Conservation (phyloP, 2,329 filamentous ascomycete genomes). For the Fusarium xyrophilum region DNA sequence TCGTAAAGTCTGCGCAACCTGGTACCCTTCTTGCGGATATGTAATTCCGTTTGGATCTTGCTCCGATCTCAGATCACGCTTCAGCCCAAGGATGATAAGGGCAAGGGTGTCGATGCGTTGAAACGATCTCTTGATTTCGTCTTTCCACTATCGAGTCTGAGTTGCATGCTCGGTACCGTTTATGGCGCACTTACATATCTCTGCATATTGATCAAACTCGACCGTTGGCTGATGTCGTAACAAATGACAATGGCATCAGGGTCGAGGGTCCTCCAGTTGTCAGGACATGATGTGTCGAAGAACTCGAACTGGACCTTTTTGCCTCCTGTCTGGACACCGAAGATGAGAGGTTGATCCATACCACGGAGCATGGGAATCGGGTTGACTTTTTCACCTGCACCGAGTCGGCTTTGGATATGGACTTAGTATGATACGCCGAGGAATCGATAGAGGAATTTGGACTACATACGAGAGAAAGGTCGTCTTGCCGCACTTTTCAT, state of each 20-base stretch:
- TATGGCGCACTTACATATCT: slow-evolving; percentile 54
- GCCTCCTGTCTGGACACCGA: slow-evolving; percentile 56
- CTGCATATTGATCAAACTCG: slow-evolving; percentile 65
- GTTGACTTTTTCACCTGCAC: slow-evolving; percentile 51
- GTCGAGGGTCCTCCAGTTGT: slow-evolving; percentile 64
- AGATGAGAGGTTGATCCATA: slow-evolving; percentile 66
- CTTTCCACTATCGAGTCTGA: slow-evolving; percentile 59
- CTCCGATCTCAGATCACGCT: slow-evolving; percentile 65
- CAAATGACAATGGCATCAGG: slow-evolving; percentile 67
- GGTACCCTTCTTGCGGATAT: slow-evolving; percentile 67
- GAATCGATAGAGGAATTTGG: slow-evolving; percentile 13
- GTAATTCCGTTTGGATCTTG: slow-evolving; percentile 66
- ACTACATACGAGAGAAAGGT: slow-evolving; percentile 65
- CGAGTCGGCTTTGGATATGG: slow-evolving; percentile 56
- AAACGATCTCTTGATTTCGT: slow-evolving; percentile 60
- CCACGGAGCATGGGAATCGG: slow-evolving; percentile 61
- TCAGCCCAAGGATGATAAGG: slow-evolving; percentile 64
- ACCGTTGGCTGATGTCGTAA: slow-evolving; percentile 66
- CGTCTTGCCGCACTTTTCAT: slow-evolving; percentile 66
- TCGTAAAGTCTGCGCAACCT: slow-evolving; percentile 62
- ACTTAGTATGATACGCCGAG: slow-evolving; percentile 12
- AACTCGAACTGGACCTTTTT: slow-evolving; percentile 63
- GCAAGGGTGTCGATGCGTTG: slow-evolving; percentile 57
- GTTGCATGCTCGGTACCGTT: neutral
- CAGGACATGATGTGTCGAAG: slow-evolving; percentile 64